These are phyloP conservation scores for Kodamaea laetipori DNA, from an alignment of 805 yeast species.

Conservation along the genomic window DNA sequence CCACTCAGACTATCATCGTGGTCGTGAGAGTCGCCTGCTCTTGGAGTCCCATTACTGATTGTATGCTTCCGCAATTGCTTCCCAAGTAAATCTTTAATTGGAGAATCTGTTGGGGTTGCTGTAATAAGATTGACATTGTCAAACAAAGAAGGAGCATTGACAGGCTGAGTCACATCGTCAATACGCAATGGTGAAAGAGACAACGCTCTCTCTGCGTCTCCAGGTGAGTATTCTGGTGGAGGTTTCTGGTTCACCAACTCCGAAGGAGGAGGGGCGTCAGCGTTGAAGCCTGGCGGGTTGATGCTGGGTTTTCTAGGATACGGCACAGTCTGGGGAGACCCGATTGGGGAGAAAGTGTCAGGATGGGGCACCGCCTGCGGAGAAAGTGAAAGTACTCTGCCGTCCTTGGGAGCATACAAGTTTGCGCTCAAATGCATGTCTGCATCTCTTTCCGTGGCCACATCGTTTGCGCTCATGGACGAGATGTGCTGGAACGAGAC, in stretches of 20 bases:
- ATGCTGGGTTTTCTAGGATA: conserved; percentile 52
- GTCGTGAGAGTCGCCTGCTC: too few relatives aligned
- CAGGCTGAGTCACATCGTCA: conserved; percentile 16
- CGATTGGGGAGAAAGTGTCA: conserved; percentile 44
- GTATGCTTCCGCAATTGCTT: conserved; percentile 16
- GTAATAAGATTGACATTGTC: conserved; percentile 9
- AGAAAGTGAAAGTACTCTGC: conserved; percentile 47
- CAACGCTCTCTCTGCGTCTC: conserved; percentile 15
- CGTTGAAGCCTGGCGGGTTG: conserved; percentile 65
- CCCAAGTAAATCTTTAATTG: conserved; percentile 20
- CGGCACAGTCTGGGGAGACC: conserved; percentile 34
- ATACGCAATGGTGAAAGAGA: conserved; percentile 29
- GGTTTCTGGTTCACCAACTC: conserved; percentile 16
- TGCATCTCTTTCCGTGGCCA: conserved; percentile 38
- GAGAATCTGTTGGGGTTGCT: conserved; percentile 16
- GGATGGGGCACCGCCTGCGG: conserved; percentile 65
- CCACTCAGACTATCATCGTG: too few relatives aligned
- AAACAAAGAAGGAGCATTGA: conserved; percentile 11
- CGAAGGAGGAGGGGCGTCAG: conserved; percentile 22
- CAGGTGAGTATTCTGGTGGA: conserved; percentile 37
- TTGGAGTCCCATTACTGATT: not conserved
- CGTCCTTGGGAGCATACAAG: conserved; percentile 56
- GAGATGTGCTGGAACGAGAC: conserved; percentile 31
- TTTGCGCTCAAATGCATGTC: conserved; percentile 47
- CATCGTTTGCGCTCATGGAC: conserved; percentile 27